These are phyloP conservation scores for Malania oleifera DNA, from an alignment of 164 flowering plant species.

Conservation along the genomic window DNA sequence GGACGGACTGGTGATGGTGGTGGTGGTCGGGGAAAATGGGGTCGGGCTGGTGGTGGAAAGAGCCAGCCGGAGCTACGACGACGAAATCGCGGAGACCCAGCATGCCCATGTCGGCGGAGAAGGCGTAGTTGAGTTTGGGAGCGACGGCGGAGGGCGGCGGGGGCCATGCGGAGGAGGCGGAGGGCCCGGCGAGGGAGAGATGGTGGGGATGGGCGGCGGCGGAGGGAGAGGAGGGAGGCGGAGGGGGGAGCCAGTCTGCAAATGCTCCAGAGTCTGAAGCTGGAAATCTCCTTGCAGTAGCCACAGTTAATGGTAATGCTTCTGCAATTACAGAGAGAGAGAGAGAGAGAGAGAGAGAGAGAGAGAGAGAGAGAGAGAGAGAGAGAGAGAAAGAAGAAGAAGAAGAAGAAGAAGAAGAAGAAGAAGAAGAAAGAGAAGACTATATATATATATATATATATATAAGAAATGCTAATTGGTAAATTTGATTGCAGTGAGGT, in stretches of 20 bases:
- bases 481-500: too few relatives aligned
- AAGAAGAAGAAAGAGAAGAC: not conserved
- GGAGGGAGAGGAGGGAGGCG: not conserved
- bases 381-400: not conserved
- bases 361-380: not conserved
- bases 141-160: constrained; percentile 1
- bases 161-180: constrained; percentile 3
- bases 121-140: constrained; percentile 9
- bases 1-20: constrained; percentile 2
- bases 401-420: too few relatives aligned
- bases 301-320: not conserved
- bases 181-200: not conserved
- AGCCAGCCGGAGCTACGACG: constrained; percentile 17
- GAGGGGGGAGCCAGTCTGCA: constrained; percentile 6
- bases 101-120: constrained; percentile 15
- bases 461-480: too few relatives aligned
- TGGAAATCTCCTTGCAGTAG: constrained; percentile 7
- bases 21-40: constrained; percentile 10
- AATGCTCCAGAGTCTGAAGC: constrained; percentile 7
- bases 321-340: not conserved
- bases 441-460: too few relatives aligned
- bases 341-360: not conserved
- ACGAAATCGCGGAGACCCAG: constrained; percentile 25
- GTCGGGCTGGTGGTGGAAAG: not conserved
- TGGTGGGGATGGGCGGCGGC: not conserved